Evolutionary conservation across 306 rosid species (phyloP), one percentile per base, ranked within the genome.

Genomic region (Rubus idaeus): DNA sequence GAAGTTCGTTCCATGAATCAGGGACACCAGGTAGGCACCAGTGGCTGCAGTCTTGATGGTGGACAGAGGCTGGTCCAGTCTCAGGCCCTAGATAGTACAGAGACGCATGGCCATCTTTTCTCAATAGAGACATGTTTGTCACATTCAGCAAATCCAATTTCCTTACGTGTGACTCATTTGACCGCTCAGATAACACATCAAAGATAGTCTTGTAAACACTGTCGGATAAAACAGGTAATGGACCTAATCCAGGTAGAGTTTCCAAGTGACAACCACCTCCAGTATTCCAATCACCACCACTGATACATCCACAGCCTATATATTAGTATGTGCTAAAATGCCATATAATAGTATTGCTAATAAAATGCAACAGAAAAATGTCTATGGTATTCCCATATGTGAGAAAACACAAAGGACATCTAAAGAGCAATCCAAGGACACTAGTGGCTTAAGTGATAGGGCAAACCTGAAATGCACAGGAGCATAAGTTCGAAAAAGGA

Each of bases 11-110:
- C 98, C 98, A 94, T 5, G 89, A 84, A 86, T 94, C 98, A 11
- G 98, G 98, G 57, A 94, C 96, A 10, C 98, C 98, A 0, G 98
- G 98, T 42, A 94, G 86, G 80, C 98, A 94, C 98, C 98, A 94
- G 81, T 94, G 98, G 78, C 98, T 94, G 87, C 98, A 94, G 80
- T 94, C 98, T 79, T 94, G 96, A 49, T 73, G 88, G 76, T 64
- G 81, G 83, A 90, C 46, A 40, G 96, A 41, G 63, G 93, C 96
- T 6, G 81, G 79, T 10, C 91, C 77, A n/a, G 61, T 14, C 53
- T 50, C 72, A 42, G 82, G 84, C 30, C 91, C 97, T 0, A 71
- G 52, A 78, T 94, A 89, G 83, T 91, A 94, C 52, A 90, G 42
- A 11, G 98, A 91, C 0, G 96, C 77, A 76, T 94, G 98, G n/a